phyloP scores from a whole-genome alignment of 176 grass and related monocot species.

The Aechmea fasciata region DNA sequence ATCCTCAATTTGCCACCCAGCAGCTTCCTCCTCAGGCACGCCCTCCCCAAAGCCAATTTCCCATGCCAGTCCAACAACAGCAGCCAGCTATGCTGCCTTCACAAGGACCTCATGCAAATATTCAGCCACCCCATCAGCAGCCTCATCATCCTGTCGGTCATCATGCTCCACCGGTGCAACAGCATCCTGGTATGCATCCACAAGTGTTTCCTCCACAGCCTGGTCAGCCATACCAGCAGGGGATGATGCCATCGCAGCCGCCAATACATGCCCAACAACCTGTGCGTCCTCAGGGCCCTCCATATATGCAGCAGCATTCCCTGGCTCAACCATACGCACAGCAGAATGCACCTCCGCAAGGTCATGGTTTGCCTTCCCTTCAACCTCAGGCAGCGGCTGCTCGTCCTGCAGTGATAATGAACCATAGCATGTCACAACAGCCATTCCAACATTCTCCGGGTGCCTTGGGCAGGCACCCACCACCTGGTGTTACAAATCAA shows the following conservation, averaged over 20 bases:
- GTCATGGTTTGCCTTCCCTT: conserved; percentile 16
- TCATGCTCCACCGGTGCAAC: conserved; percentile 28
- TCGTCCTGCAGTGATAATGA: conserved; percentile 13
- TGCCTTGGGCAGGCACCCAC: conserved; percentile 18
- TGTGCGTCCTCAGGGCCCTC: conserved; percentile 28
- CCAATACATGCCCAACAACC: conserved; percentile 28
- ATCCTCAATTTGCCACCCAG: conserved; percentile 26
- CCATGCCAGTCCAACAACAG: conserved; percentile 41
- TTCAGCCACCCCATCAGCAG: conserved; percentile 29
- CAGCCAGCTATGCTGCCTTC: conserved; percentile 33
- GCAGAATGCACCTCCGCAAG: conserved; percentile 12
- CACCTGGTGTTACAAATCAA: conserved; percentile 17
- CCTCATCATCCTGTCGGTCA: conserved; percentile 33
- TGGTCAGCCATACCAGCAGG: conserved; percentile 44
- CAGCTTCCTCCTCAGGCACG: conserved; percentile 22
- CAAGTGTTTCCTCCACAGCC: conserved; percentile 38
- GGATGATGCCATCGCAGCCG: conserved; percentile 35
- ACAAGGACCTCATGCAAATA: conserved; percentile 27
- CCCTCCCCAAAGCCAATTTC: conserved; percentile 36
- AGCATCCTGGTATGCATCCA: conserved; percentile 32
- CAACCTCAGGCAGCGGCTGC: conserved; percentile 28
- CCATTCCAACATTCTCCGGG: conserved; percentile 43
- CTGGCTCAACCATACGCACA: conserved; percentile 4
- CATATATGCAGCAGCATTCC: conserved; percentile 30
- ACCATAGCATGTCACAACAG: conserved; percentile 28